Percentiles rank a stretch among this genome's conserved stretches.
phyloP scores from a whole-genome alignment of 306 rosid genomes.

The Sechiopsis laciniata region DNA sequence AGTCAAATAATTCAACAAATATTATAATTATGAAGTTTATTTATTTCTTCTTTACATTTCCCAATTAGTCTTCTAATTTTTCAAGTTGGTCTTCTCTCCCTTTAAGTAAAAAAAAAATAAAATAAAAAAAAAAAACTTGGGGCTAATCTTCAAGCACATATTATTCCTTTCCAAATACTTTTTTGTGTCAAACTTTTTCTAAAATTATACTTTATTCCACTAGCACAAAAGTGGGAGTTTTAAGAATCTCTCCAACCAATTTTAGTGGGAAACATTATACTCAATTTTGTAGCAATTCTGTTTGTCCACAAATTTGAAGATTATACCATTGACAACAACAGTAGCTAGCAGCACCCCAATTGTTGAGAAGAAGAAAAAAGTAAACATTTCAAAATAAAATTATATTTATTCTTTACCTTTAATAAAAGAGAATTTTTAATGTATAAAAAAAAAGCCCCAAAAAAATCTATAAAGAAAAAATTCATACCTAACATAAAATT shows the following conservation, averaged over 20 bases:
- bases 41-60: neutral
- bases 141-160: neutral
- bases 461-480: too few species aligned
- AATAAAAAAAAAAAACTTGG: neutral
- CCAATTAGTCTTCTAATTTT: neutral
- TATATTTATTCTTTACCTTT: constrained; percentile 5
- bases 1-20: constrained; percentile 8
- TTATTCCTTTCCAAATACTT: neutral
- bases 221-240: neutral
- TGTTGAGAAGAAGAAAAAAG: too few species aligned
- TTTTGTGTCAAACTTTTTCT: neutral
- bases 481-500: too few species aligned
- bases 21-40: neutral
- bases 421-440: too few species aligned
- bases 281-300: neutral
- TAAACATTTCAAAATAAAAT: neutral
- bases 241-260: neutral
- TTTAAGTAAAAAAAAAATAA: neutral
- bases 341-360: too few species aligned
- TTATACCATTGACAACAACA: too few species aligned
- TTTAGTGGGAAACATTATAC: neutral
- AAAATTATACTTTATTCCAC: neutral
- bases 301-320: too few species aligned
- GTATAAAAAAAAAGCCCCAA: too few species aligned
- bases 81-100: neutral